Conservation (phyloP, 371 early-diverging fungal genomes). For the Rhizomucor pusillus region DNA sequence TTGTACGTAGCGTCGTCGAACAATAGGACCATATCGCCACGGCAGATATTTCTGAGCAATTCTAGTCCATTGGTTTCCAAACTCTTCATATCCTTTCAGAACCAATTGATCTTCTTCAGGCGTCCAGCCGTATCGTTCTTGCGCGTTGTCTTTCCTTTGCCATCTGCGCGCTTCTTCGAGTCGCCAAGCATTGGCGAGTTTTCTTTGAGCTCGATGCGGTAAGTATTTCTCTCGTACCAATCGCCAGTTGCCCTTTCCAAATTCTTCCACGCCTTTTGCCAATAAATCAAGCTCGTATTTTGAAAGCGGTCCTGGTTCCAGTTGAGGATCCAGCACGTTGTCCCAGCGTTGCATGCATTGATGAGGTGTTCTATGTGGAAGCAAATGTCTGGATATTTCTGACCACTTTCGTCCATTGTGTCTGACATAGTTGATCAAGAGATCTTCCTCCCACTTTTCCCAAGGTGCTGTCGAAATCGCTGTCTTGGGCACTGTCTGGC, state of each 20-base stretch:
- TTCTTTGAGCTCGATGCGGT: slow-evolving; percentile 27
- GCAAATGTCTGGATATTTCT: slow-evolving; percentile 24
- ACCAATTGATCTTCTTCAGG: slow-evolving; percentile 30
- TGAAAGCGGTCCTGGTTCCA: slow-evolving; percentile 29
- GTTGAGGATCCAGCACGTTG: slow-evolving; percentile 17
- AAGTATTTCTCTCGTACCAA: slow-evolving; percentile 20
- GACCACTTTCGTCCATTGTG: slow-evolving; percentile 35
- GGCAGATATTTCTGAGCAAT: slow-evolving; percentile 24
- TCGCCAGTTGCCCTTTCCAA: slow-evolving; percentile 25
- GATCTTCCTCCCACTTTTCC: slow-evolving; percentile 39
- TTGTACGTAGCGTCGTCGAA: slow-evolving; percentile 19
- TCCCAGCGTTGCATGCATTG: slow-evolving; percentile 26
- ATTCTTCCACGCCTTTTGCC: slow-evolving; percentile 9
- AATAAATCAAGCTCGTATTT: slow-evolving; percentile 16
- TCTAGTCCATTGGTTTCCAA: slow-evolving; percentile 24
- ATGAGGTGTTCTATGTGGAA: slow-evolving; percentile 29
- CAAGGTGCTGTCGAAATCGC: slow-evolving; percentile 10
- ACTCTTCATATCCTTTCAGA: slow-evolving; percentile 17
- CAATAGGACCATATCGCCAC: slow-evolving; percentile 10
- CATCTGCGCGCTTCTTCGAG: too few species aligned
- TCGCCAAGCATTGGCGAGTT: slow-evolving; percentile 26
- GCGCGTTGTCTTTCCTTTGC: background rate
- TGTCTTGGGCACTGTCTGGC: too few species aligned
- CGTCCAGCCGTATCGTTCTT: slow-evolving; percentile 19
- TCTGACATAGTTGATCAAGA: slow-evolving; percentile 26